Conservation (phyloP, 139 green algal species). For the Chlamydomonas sphaeroides region DNA sequence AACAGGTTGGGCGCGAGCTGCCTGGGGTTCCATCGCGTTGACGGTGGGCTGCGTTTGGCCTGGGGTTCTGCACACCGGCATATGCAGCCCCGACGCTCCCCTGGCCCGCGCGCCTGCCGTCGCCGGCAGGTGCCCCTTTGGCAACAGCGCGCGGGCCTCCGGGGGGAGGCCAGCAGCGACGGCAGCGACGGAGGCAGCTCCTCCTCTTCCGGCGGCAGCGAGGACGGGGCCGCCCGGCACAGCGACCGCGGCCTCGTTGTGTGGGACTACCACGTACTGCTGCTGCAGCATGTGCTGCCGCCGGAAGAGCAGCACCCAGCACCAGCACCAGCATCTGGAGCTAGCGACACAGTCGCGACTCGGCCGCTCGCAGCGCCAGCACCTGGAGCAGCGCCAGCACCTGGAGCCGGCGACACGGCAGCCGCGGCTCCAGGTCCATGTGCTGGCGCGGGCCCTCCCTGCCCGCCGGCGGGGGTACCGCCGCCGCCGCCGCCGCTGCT, state of each 20-base stretch:
- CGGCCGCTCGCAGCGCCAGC: too few relatives aligned
- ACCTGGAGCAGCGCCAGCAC: not conserved
- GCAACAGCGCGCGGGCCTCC: conserved; percentile 43
- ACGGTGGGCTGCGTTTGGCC: not conserved
- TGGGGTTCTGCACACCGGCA: not conserved
- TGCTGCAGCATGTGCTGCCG: not conserved
- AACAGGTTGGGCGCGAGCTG: too few relatives aligned
- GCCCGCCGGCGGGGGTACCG: too few relatives aligned
- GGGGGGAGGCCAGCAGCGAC: not conserved
- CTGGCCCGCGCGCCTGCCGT: not conserved
- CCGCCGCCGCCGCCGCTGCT: not conserved
- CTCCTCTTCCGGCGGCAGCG: not conserved
- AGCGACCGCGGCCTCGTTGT: conserved; percentile 25
- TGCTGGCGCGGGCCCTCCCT: not conserved
- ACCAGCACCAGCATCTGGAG: too few relatives aligned
- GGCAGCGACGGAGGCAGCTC: not conserved
- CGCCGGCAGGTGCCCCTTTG: conserved; percentile 51
- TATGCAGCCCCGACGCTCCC: not conserved
- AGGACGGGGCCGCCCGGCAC: not conserved
- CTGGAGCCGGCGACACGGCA: not conserved
- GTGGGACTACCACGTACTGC: conserved; percentile 67
- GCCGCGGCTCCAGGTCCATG: not conserved
- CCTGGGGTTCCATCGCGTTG: too few relatives aligned
- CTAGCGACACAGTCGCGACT: too few relatives aligned
- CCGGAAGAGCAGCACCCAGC: too few relatives aligned